Base-by-base conservation (phyloP, 83 land plant genomes). In the Larix sibirica region DNA sequence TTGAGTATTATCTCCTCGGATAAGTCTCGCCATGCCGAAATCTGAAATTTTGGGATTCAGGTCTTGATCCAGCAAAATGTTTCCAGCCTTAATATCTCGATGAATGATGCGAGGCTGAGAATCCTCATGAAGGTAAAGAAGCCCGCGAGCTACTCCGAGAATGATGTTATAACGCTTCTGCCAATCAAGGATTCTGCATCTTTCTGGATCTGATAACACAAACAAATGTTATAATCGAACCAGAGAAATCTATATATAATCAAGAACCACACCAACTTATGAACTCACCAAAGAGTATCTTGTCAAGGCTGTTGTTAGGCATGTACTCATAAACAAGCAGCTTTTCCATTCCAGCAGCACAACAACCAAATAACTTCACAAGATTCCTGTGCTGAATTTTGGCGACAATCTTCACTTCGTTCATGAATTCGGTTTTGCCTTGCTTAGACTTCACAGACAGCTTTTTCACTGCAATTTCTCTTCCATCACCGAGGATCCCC, bases 391-490 rank as follows among this genome's bases (percentile, higher is more conserved):
- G 84, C 47, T 83, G 85, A 63, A 83, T 80, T 44, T 66, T 80
- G 28, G 83, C 65, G 6, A 83, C 82, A 20, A 83, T 61, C 14
- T 79, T 81, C 14, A 83, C 83, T 83, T 83, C 85, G 50, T 83
- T 83, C 85, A 83, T n/a, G 82, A 83, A 83, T 54, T 79, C 83
- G 4, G 64, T 66, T 84, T 80, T 81, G 9, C 85, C 85, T 83
- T 81, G 85, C 66, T 79, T 64, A 1, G 66, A 81, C 24, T 63
- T 36, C 20, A 81, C 17, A 23, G 69, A 38, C 5, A 83, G 59
- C 31, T 65, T 79, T 21, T 83, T 83, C 82, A 83, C 70, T 64
- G 85, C 85, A 23, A 83, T 84, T 65, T 79, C 44, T 33, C 28
- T 40, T 83, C 85, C 85, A 81, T 83, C 84, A 0, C 1, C 20